Evolutionary conservation across 2,329 filamentous ascomycete species (phyloP).

Genomic region (Scedosporium dehoogii): DNA sequence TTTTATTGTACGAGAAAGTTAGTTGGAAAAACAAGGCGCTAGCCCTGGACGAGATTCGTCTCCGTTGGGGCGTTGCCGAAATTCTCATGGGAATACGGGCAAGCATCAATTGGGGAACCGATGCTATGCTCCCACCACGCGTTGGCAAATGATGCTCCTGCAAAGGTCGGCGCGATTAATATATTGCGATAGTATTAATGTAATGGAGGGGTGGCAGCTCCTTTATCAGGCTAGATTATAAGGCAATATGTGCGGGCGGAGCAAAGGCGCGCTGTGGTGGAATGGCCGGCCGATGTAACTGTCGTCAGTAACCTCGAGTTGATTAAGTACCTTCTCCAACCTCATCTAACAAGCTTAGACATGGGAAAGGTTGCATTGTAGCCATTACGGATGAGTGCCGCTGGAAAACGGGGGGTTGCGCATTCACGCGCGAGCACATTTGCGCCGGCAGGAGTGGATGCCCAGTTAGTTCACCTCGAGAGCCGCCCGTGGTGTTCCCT

Average conservation of each 20-base stretch:
- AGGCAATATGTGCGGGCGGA: neutral
- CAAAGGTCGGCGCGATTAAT: neutral
- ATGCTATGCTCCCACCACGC: neutral
- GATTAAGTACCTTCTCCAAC: neutral
- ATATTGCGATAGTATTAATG: neutral
- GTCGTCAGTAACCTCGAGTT: neutral
- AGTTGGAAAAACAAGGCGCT: neutral
- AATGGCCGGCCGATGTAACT: neutral
- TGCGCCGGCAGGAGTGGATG: neutral
- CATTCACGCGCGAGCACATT: neutral
- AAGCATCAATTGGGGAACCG: neutral
- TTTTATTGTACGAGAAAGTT: too few relatives aligned
- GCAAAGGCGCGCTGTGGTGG: neutral
- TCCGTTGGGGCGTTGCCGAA: neutral
- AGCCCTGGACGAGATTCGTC: neutral
- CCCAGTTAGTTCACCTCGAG: neutral
- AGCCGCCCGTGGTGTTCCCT: neutral
- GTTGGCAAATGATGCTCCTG: neutral
- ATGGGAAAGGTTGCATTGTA: neutral
- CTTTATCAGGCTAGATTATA: constrained; percentile 1
- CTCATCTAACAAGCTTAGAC: neutral
- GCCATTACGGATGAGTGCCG: neutral
- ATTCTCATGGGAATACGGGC: neutral
- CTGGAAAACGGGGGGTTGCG: neutral
- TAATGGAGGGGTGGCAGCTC: neutral